Conservation (phyloP, 202 grass and related monocot genomes). For the Musa balbisiana region DNA sequence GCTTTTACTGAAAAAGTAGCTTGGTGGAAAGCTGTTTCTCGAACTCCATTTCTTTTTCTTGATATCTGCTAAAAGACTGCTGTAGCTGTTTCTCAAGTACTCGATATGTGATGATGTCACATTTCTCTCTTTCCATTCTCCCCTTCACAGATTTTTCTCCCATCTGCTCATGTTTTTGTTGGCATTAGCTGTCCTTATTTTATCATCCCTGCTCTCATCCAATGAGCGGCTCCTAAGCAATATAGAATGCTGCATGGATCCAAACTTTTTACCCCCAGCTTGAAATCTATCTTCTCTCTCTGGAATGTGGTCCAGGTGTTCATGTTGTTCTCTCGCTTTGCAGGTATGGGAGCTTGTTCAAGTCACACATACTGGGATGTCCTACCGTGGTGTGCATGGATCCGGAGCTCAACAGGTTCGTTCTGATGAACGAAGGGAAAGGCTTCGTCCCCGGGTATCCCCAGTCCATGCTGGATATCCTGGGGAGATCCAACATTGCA, state of each 20-base stretch:
- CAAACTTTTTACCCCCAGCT: too few relatives aligned
- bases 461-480: slow-evolving; percentile 36
- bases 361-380: slow-evolving; percentile 34
- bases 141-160: neutral
- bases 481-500: slow-evolving; percentile 35
- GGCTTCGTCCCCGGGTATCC: slow-evolving; percentile 40
- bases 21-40: neutral
- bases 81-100: neutral
- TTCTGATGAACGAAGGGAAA: slow-evolving; percentile 36
- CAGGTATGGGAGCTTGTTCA: slow-evolving; percentile 39
- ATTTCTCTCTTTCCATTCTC: neutral
- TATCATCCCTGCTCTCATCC: too few relatives aligned
- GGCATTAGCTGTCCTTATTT: too few relatives aligned
- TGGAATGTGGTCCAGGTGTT: too few relatives aligned
- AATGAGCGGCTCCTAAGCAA: too few relatives aligned
- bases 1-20: slow-evolving; percentile 1
- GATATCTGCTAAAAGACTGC: slow-evolving; percentile 6
- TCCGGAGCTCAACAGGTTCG: slow-evolving; percentile 36
- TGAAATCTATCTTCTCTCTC: too few relatives aligned
- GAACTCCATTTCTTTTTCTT: neutral
- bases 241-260: too few relatives aligned
- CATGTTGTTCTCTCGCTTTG: neutral
- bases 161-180: too few relatives aligned
- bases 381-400: slow-evolving; percentile 46
- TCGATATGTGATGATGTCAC: slow-evolving; percentile 19